Evolutionary conservation across 495 filamentous ascomycete species (phyloP).

Genomic region (Penicillium psychrofluorescens): DNA sequence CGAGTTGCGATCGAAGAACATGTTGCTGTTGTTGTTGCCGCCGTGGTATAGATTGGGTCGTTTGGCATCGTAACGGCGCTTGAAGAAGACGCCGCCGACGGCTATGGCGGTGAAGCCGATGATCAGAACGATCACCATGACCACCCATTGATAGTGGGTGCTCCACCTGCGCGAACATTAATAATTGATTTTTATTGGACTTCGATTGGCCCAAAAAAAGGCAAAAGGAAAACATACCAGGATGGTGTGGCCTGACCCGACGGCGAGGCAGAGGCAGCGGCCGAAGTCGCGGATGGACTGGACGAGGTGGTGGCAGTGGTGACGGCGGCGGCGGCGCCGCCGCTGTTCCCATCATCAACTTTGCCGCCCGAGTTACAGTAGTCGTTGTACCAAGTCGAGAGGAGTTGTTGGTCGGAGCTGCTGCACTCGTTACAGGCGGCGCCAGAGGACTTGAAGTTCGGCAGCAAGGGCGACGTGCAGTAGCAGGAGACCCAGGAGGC

Average conservation of each 20-base stretch:
- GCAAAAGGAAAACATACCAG: conserved; percentile 14
- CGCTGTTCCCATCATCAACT: background rate
- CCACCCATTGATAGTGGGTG: conserved; percentile 45
- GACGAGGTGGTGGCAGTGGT: conserved; percentile 6
- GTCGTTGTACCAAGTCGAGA: conserved; percentile 44
- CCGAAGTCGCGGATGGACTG: conserved; percentile 4
- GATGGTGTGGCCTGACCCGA: conserved; percentile 4
- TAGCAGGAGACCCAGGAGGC: conserved; percentile 46
- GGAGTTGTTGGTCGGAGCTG: conserved; percentile 23
- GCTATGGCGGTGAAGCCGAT: conserved; percentile 37
- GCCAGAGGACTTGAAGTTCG: conserved; percentile 29
- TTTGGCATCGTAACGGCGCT: conserved; percentile 41
- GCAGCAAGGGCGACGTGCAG: conserved; percentile 42
- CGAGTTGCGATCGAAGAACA: conserved; percentile 8
- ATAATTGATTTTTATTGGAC: background rate
- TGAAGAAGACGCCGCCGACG: conserved; percentile 32
- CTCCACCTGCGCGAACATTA: conserved; percentile 30
- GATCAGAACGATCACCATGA: conserved; percentile 46
- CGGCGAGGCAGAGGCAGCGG: conserved; percentile 1
- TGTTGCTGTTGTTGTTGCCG: conserved; percentile 13
- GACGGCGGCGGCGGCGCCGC: conserved; percentile 8
- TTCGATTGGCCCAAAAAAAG: background rate
- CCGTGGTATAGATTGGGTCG: conserved; percentile 31
- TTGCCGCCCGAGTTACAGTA: conserved; percentile 29
- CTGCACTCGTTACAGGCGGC: conserved; percentile 26